Evolutionary conservation across 345 rosid genomes (phyloP).

Genomic region (Noccaea caerulescens): DNA sequence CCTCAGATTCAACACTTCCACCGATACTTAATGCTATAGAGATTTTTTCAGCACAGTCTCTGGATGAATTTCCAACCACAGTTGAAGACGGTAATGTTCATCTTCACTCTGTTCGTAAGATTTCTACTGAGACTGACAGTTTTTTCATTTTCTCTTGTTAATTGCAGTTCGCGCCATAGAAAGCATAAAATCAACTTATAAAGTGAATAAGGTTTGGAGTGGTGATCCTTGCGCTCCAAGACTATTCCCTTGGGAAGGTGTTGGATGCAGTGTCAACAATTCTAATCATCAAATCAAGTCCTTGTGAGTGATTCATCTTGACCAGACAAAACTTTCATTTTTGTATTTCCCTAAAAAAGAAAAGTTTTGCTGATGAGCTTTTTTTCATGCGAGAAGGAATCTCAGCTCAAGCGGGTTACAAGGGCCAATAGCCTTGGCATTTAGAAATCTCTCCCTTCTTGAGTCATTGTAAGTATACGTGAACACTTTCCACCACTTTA

Average conservation of each 20-base stretch:
- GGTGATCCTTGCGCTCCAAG: conserved; percentile 68
- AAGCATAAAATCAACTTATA: conserved; percentile 46
- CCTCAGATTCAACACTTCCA: conserved; percentile 45
- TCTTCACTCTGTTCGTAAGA: neutral
- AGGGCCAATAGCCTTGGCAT: conserved; percentile 48
- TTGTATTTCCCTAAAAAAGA: neutral
- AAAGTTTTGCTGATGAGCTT: conserved; percentile 21
- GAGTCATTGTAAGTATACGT: conserved; percentile 50
- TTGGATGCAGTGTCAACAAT: conserved; percentile 46
- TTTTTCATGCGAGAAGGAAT: conserved; percentile 46
- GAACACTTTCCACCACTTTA: neutral
- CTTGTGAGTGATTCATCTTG: conserved; percentile 44
- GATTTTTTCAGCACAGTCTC: conserved; percentile 34
- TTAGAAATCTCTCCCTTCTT: conserved; percentile 47
- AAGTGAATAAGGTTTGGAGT: conserved; percentile 50
- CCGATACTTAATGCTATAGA: conserved; percentile 55
- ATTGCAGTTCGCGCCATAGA: conserved; percentile 47
- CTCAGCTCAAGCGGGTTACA: conserved; percentile 55
- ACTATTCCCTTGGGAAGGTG: conserved; percentile 55
- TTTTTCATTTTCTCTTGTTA: neutral
- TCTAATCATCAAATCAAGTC: conserved; percentile 46
- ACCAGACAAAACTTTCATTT: neutral
- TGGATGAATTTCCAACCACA: conserved; percentile 29
- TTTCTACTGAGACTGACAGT: conserved; percentile 5
- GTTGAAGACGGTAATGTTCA: conserved; percentile 42